These are phyloP conservation scores for Euphorbia corollata DNA, from an alignment of 441 rosid species.

Conservation along the genomic window DNA sequence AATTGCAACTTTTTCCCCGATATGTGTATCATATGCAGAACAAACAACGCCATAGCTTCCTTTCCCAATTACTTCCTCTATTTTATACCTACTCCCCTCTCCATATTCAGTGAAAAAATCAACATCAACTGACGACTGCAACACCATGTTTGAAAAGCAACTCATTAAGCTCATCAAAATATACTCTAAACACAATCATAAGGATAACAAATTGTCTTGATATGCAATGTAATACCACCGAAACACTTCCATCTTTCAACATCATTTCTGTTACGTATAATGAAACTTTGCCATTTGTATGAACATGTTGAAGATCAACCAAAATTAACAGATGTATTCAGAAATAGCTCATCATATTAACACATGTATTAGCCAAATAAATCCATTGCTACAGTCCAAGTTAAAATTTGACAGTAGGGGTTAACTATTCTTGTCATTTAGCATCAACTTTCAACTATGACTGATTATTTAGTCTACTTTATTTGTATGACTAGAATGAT, in stretches of 20 bases:
- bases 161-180: slow-evolving; percentile 2
- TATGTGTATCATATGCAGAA: slow-evolving; percentile 79
- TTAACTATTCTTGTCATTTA: slow-evolving; percentile 2
- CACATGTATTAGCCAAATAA: no score
- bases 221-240: background rate
- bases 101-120: slow-evolving; percentile 96
- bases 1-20: slow-evolving; percentile 88
- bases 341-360: background rate
- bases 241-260: background rate
- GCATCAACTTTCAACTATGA: background rate
- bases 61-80: slow-evolving; percentile 95
- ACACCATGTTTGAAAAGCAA: slow-evolving; percentile 13
- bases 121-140: slow-evolving; percentile 72
- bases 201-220: slow-evolving; percentile 2
- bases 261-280: background rate
- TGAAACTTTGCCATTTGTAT: background rate
- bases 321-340: background rate
- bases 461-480: slow-evolving; percentile 4
- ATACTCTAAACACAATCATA: background rate
- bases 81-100: slow-evolving; percentile 82
- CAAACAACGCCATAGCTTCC: slow-evolving; percentile 98
- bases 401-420: background rate
- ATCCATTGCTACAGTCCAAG: background rate
- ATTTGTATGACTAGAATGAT: slow-evolving; percentile 7
- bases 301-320: slow-evolving; percentile 1